phyloP scores from a whole-genome alignment of 75 land plant genomes.

The Sequoia sempervirens region DNA sequence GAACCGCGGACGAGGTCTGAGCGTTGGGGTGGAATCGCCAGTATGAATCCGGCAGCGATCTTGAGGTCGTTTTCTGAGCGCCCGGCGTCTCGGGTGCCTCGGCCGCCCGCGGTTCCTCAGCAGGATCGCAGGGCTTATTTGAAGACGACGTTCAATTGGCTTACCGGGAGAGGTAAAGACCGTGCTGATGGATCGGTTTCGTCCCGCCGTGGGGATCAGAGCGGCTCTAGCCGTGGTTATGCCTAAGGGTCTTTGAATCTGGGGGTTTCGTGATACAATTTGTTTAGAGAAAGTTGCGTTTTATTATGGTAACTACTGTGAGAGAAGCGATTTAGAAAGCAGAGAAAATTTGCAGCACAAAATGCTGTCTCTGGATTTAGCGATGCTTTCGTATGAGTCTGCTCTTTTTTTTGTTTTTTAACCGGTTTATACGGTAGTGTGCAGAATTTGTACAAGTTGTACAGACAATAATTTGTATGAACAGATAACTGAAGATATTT shows the following conservation, averaged over 20 bases:
- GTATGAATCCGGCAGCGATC: background rate
- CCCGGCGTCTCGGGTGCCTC: no score
- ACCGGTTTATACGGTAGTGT: background rate
- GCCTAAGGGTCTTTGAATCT: no score
- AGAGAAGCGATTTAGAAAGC: no score
- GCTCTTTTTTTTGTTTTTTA: background rate
- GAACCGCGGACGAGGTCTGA: background rate
- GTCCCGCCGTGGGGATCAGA: background rate
- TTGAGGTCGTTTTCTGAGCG: slow-evolving; percentile 1
- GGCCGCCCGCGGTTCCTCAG: background rate
- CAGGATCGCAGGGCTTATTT: background rate
- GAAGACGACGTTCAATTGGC: background rate
- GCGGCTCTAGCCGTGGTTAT: background rate
- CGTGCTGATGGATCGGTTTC: background rate
- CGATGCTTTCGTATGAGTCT: background rate
- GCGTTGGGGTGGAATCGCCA: background rate
- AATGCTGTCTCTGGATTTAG: background rate
- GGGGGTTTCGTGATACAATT: no score
- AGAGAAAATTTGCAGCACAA: background rate
- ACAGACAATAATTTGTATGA: background rate
- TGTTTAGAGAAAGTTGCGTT: no score
- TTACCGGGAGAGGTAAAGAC: background rate
- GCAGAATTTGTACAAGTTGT: background rate
- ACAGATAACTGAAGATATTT: background rate
- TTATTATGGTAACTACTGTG: no score